Conservation (phyloP, 2,329 filamentous ascomycete genomes). For the Fusarium neocosmosporiellum region DNA sequence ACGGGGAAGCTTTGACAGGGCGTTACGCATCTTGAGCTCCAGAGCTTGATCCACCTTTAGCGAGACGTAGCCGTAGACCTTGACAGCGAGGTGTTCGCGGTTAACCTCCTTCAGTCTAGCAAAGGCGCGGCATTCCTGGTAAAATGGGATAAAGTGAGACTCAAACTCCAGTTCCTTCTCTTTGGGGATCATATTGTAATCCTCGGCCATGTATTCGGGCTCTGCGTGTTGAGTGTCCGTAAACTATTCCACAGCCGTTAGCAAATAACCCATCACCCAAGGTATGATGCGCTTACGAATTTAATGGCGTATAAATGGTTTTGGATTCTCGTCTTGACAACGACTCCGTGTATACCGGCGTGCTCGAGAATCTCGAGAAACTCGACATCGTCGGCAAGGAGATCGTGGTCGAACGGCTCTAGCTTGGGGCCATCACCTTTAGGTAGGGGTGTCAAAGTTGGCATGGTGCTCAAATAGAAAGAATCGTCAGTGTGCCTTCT, state of each 20-base stretch:
- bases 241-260: background rate
- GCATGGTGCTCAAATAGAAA: background rate
- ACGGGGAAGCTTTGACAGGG: background rate
- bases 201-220: background rate
- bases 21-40: background rate
- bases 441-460: slow-evolving; percentile 8
- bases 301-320: background rate
- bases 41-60: background rate
- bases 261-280: background rate
- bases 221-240: background rate
- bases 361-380: background rate
- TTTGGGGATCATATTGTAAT: background rate
- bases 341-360: background rate
- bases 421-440: slow-evolving; percentile 7
- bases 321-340: background rate
- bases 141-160: slow-evolving; percentile 7
- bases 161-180: background rate
- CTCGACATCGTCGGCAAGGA: slow-evolving; percentile 22
- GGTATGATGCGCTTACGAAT: background rate
- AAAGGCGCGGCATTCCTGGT: slow-evolving; percentile 20
- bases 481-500: background rate
- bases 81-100: slow-evolving; percentile 8
- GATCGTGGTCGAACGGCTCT: slow-evolving; percentile 4
- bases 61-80: slow-evolving; percentile 8
- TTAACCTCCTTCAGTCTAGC: background rate